These are phyloP conservation scores for Cyamopsis tetragonoloba DNA, from an alignment of 306 rosid genomes.

Conservation along the genomic window DNA sequence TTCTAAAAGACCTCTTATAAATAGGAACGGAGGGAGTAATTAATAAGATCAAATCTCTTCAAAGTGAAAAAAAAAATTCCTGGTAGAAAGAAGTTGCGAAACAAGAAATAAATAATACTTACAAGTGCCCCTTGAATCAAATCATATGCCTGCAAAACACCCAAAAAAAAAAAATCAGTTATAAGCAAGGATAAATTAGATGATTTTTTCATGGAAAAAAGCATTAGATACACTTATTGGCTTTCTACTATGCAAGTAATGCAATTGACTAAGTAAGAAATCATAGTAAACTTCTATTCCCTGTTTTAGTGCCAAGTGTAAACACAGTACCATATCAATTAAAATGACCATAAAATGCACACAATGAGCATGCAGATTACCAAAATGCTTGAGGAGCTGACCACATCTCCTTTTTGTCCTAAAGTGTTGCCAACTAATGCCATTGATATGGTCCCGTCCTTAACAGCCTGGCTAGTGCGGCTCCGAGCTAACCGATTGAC, in stretches of 20 bases:
- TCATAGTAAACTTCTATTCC: not conserved
- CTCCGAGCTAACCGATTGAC: constrained; percentile 35
- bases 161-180: constrained; percentile 15
- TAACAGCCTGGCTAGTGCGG: constrained; percentile 19
- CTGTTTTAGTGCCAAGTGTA: not conserved
- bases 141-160: constrained; percentile 66
- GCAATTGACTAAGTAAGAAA: no score
- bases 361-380: constrained; percentile 33
- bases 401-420: constrained; percentile 31
- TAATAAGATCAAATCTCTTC: not conserved
- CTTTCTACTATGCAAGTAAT: not conserved
- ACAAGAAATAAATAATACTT: constrained; percentile 35
- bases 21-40: no score
- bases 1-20: no score
- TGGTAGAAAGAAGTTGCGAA: constrained; percentile 2
- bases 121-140: constrained; percentile 92
- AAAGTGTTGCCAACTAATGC: constrained; percentile 57
- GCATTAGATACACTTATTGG: not conserved
- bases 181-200: not conserved
- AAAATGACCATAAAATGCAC: constrained; percentile 1
- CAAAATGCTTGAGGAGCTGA: constrained; percentile 55
- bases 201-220: not conserved
- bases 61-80: not conserved
- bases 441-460: constrained; percentile 39
- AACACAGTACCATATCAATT: not conserved